phyloP scores from a whole-genome alignment of 257 asterid species.

The Marsdenia floribunda region DNA sequence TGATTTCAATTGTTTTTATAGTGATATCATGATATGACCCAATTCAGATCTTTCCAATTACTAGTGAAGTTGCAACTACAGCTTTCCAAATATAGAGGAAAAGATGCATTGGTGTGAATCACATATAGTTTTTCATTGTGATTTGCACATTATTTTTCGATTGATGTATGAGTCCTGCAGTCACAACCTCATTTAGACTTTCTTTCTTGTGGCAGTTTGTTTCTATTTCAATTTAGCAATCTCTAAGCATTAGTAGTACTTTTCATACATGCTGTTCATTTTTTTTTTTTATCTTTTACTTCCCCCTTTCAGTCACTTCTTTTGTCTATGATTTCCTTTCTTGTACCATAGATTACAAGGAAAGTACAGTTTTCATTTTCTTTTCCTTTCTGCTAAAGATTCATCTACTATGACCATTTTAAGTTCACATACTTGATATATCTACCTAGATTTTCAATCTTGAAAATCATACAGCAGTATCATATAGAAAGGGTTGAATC shows the following conservation, averaged over 20 bases:
- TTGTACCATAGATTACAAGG: not conserved
- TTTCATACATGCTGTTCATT: not conserved
- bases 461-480: not conserved
- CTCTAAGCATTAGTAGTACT: no score
- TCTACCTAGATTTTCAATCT: not conserved
- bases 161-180: no score
- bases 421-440: not conserved
- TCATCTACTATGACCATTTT: not conserved
- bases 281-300: not conserved
- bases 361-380: not conserved
- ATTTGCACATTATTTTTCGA: no score
- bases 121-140: not conserved
- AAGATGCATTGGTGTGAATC: not conserved
- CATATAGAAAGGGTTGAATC: not conserved
- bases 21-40: not conserved
- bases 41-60: not conserved
- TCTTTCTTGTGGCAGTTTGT: no score
- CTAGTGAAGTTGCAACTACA: not conserved
- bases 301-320: not conserved
- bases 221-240: no score
- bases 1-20: not conserved
- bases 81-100: no score
- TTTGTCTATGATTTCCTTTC: not conserved
- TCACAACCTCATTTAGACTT: no score
- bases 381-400: not conserved